These are phyloP conservation scores for Senna tora DNA, from an alignment of 306 rosid genomes.

Conservation along the genomic window DNA sequence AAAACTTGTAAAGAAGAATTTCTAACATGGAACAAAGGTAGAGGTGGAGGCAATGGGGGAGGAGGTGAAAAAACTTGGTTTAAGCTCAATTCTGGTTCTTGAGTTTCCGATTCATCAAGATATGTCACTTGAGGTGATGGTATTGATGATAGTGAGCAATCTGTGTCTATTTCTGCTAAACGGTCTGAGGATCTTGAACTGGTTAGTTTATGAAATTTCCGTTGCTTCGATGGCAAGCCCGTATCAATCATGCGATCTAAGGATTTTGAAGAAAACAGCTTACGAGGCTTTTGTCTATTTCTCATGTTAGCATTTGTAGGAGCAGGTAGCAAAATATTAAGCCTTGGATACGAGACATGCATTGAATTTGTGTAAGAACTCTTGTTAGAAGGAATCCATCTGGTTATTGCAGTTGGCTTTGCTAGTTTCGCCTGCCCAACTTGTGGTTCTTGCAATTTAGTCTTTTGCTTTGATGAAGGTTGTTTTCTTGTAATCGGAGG, in stretches of 20 bases:
- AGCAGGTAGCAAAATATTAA: slow-evolving; percentile 71
- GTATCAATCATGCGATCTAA: slow-evolving; percentile 35
- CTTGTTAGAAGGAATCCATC: slow-evolving; percentile 89
- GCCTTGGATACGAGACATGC: slow-evolving; percentile 82
- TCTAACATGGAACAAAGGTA: slow-evolving; percentile 26
- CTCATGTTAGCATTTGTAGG: slow-evolving; percentile 38
- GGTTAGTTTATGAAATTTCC: neutral
- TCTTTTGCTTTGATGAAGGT: slow-evolving; percentile 59
- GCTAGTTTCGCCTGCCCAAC: slow-evolving; percentile 64
- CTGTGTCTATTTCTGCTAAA: slow-evolving; percentile 46
- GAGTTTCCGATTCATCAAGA: slow-evolving; percentile 38
- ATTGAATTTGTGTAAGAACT: slow-evolving; percentile 73
- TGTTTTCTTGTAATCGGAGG: slow-evolving; percentile 58
- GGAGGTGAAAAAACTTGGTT: slow-evolving; percentile 40
- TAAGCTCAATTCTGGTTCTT: slow-evolving; percentile 35
- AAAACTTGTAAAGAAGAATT: slow-evolving; percentile 30
- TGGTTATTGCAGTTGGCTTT: slow-evolving; percentile 69
- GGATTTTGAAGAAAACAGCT: slow-evolving; percentile 53
- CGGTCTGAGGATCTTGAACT: slow-evolving; percentile 21
- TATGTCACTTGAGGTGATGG: slow-evolving; percentile 46
- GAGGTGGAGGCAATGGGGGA: slow-evolving; percentile 34
- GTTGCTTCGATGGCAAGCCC: neutral
- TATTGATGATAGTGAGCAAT: slow-evolving; percentile 44
- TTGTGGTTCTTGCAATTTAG: slow-evolving; percentile 68
- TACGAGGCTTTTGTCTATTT: slow-evolving; percentile 54